Evolutionary conservation across 257 asterid species (phyloP), one percentile per base, ranked within the genome.

Genomic region (Solanum chiquidenum): DNA sequence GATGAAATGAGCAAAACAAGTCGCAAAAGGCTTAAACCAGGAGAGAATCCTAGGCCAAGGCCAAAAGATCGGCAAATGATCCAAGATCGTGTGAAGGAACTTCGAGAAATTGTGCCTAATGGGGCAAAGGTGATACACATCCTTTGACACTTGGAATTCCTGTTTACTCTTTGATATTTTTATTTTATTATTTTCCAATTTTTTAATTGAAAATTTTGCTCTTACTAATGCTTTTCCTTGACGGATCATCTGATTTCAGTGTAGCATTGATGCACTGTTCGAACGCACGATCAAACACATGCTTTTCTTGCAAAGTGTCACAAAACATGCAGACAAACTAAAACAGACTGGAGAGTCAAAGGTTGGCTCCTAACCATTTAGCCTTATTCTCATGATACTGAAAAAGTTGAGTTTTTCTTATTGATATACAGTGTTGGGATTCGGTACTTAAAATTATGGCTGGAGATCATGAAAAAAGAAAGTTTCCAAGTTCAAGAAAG

Each of bases 31-130:
- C 95, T 94, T 68, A 96, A 94, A 90, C 98, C 98, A 0, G 98
- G 99, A 40, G 99, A 96, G 88, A 97, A 93, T 89, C 98, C 98
- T 64, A 91, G 95, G 71, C 99, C 98, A 20, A 92, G 99, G 87
- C 98, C 99, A 3, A 95, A 97, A 90, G 99, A 97, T 91, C 96
- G 99, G 9, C 98, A 97, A 89, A 94, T 97, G 99, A 95, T 97
- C 88, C 98, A 97, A 93, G 99, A 97, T 62, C 98, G 98, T 9
- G 97, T 97, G 27, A 97, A 95, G 93, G 99, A 97, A 79, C 88
- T 97, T 74, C 91, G 99, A 90, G 98, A 97, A 90, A 95, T 97
- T 27, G 98, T 97, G 84, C 99, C 99, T 9, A 95, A 95, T 74
- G 99, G 98, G 62, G 97, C 94, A 55, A 96, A 96, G 98, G 99